Evolutionary conservation across 495 filamentous ascomycete species (phyloP), one percentile per base, ranked within the genome.

Genomic region (Oidiodendron maius): DNA sequence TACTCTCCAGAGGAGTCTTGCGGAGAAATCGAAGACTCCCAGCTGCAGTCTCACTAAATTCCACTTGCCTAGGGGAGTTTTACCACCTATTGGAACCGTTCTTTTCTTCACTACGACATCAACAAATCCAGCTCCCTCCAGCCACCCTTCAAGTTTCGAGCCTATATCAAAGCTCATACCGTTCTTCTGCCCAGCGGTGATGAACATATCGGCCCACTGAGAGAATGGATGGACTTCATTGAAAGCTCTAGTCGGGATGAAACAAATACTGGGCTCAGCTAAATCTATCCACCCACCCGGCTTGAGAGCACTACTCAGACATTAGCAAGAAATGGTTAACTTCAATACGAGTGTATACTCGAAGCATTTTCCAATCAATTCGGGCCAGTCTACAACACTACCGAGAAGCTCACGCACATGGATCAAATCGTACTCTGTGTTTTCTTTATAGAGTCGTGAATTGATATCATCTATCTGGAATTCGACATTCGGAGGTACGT

Each of bases 391-490:
- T 9, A 56, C 60, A 21, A 82, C 58, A 37, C 62, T 68, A 16
- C 74, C 78, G 44, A 71, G 64, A 28, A 82, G 51, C 10, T 59
- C 49, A 13, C 79, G 74, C 8, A 73, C 55, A 50, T 81, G 76
- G 45, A 81, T 68, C 47, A 69, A 71, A 56, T 80, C 69, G 52
- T 73, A 80, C 26, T 5, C 12, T 11, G 61, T 55, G 5, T 64
- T 53, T 23, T 54, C 50, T 45, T 70, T 74, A 0, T 65, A 46
- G 77, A 77, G 81, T 2, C 72, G 63, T 35, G 74, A 65, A 54
- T 78, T 76, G 3, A 68, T 71, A 50, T 81, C 73, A 49, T 75
- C 72, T 32, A 81, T 67, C 18, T 72, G 53, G 56, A 81, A 80
- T 15, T 50, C 53, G 25, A 69, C 64, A 46, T 82, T 81, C 6